Base-by-base conservation (phyloP, 306 rosid genomes). In the Begonia peltatifolia region DNA sequence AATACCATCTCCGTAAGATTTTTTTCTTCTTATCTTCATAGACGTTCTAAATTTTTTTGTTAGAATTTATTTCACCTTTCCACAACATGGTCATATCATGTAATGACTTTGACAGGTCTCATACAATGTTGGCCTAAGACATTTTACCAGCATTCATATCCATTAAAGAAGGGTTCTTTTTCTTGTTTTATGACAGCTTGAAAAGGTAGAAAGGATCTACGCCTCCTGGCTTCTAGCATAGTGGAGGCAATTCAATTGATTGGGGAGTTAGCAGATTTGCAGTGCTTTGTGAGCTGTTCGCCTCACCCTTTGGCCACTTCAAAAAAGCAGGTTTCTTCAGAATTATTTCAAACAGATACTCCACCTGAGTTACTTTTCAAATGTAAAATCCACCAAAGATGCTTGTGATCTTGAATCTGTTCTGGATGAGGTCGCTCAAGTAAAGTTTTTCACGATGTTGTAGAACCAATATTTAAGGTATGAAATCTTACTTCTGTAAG, bases 201-300 rank as follows among this genome's bases (percentile, higher is more conserved):
- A 64, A 79, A 95, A 70, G 70, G 65, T 67, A 75, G 71, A 52
- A 90, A 77, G 70, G 95, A 90, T 72, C 77, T 72, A 41, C 86
- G 92, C 41, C 86, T 83, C 79, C 63, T 75, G 63, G 94, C 99
- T 56, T 74, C 95, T 66, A 83, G 66, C 38, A 44, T 67, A 20
- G 99, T 86, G 49, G 99, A 90, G 70, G 99, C 99, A 47, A 60
- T 90, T 71, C 94, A 79, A 47, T 90, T 95, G 99, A 92, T 90
- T 69, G 94, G 87, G 30, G 95, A 86, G 49, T 81, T 86, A 79
- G 99, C 99, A 12, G 99, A 90, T 73, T 94, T 83, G 67, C 92
- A 86, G 41, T 90, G 99, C 68, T 83, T 71, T 6, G 72, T 90
- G 57, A 83, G 82, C 71, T 85, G 94, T 76, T 83, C 86, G 64